Base-by-base conservation (phyloP, 2,329 filamentous ascomycete species). In the Clarireedia hainanense region DNA sequence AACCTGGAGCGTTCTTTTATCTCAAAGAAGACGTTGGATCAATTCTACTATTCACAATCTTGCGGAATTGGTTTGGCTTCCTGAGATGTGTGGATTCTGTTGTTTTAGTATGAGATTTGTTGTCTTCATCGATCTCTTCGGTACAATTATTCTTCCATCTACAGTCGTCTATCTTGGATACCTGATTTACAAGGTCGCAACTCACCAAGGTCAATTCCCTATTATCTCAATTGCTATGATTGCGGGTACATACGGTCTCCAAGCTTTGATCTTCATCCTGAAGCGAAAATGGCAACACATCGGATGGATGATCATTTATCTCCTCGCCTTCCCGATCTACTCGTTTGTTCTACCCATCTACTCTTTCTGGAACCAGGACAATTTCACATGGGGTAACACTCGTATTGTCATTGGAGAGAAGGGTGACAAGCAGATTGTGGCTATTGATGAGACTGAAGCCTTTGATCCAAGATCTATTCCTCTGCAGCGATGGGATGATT, bases 301-400 rank as follows among this genome's bases (percentile, higher is more conserved):
- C 59, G 94, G 94, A 64, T 99, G 94, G 94, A 97, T 99, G 91
- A 86, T 99, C 63, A 97, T 99, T 69, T 99, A 99, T 74, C 80
- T 99, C 60, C 65, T 95, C n/a, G 94, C 94, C 2, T 96, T 88
- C 76, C 94, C 94, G 0, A 88, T 99, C 64, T 96, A 92, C 76
- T 94, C 87, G 4, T 89, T 99, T 66, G 70, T 95, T 60, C 80
- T 99, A 12, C 94, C 94, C 0, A 75, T 99, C 61, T 99, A 97
- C 76, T 96, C 92, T 0, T 99, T 99, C 85, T 99, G 94, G 94
- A 95, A 96, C 74, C 91, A 96, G 72, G 94, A 99, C 73, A 92
- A 99, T 74, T 99, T 99, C 79, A 86, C 86, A 2, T 99, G 94
- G 94, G 94, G 94, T 79, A 97, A 94, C 75, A 99, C 94, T 1